Percentiles rank a stretch among this genome's conserved stretches.
Evolutionary conservation across 2,329 filamentous ascomycete species (phyloP).

Genomic region (Fusarium redolens): DNA sequence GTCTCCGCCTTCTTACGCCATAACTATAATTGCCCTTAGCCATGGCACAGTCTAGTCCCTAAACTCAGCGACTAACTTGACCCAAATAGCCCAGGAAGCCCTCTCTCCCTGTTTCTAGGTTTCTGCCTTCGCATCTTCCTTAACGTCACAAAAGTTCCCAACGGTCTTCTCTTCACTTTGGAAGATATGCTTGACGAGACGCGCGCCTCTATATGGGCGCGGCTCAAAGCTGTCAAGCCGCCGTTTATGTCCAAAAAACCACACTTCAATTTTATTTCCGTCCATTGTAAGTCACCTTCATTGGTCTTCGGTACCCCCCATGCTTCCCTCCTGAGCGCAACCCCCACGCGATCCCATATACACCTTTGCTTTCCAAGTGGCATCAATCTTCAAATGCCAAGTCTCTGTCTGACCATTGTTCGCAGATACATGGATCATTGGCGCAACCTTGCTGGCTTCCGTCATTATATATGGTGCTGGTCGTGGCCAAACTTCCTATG

Average conservation of each 20-base stretch:
- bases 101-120: slow-evolving; percentile 20
- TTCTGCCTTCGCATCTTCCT: slow-evolving; percentile 26
- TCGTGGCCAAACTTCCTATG: slow-evolving; percentile 74
- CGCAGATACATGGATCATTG: slow-evolving; percentile 82
- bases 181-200: slow-evolving; percentile 50
- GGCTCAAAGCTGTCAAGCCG: slow-evolving; percentile 64
- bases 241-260: slow-evolving; percentile 70
- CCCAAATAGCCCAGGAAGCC: slow-evolving; percentile 31
- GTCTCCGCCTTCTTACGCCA: slow-evolving; percentile 22
- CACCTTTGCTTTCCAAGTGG: slow-evolving; percentile 22
- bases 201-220: slow-evolving; percentile 52
- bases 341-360: slow-evolving; percentile 35
- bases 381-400: slow-evolving; percentile 3
- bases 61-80: slow-evolving; percentile 26
- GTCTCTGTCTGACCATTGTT: slow-evolving; percentile 33
- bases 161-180: slow-evolving; percentile 7
- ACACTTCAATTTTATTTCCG: slow-evolving; percentile 83
- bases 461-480: slow-evolving; percentile 76
- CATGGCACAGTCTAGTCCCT: slow-evolving; percentile 26
- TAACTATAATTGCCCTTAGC: slow-evolving; percentile 34
- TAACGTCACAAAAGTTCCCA: slow-evolving; percentile 9
- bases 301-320: neutral
- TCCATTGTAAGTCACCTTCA: slow-evolving; percentile 73
- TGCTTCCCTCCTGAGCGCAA: slow-evolving; percentile 1
- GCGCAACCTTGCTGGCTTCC: slow-evolving; percentile 77